These are phyloP conservation scores for Elsinoe batatas DNA, from an alignment of 2,329 filamentous ascomycete species.

Conservation along the genomic window DNA sequence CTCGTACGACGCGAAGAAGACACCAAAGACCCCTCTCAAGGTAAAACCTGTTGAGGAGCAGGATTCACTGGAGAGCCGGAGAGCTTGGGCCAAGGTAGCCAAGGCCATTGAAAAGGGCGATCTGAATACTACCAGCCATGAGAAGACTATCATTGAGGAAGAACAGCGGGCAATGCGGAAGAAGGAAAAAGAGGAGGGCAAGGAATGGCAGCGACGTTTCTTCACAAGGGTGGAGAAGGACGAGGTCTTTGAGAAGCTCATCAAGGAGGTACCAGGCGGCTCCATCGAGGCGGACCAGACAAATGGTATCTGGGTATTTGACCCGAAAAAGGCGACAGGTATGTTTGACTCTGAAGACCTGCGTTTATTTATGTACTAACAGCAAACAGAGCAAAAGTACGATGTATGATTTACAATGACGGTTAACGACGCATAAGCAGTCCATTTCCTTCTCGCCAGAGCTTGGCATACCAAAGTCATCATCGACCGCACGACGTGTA, in stretches of 20 bases:
- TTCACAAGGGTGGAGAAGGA: conserved; percentile 46
- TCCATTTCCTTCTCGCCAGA: not conserved
- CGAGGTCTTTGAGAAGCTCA: conserved; percentile 40
- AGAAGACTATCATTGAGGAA: conserved; percentile 86
- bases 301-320: conserved; percentile 61
- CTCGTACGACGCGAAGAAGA: conserved; percentile 38
- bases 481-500: no score
- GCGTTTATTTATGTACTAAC: not conserved
- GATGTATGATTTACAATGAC: not conserved
- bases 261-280: conserved; percentile 33
- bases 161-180: conserved; percentile 69
- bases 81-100: conserved; percentile 81
- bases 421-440: not conserved
- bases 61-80: conserved; percentile 75
- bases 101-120: conserved; percentile 70
- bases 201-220: conserved; percentile 73
- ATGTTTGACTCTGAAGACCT: not conserved
- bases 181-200: conserved; percentile 63
- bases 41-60: conserved; percentile 68
- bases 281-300: conserved; percentile 54
- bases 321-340: conserved; percentile 40
- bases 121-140: conserved; percentile 65
- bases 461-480: no score
- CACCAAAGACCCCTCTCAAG: conserved; percentile 53
- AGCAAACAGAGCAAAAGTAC: not conserved